Percentiles rank a stretch among this genome's conserved stretches.
These are phyloP conservation scores for Saccharomycopsis sp. DNA, from an alignment of 805 yeast genomes.

Conservation along the genomic window DNA sequence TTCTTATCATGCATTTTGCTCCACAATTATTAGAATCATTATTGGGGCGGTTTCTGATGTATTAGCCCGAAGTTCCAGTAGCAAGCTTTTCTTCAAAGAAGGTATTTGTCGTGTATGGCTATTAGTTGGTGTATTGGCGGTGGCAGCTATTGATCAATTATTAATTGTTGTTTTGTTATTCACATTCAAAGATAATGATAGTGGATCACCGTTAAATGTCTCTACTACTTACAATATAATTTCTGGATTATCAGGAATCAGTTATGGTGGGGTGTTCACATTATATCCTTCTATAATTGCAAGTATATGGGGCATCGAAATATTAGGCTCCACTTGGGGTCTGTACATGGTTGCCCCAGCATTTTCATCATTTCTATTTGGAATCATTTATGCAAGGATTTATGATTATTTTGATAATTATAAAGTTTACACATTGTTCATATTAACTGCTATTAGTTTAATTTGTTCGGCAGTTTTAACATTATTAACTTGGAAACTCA, in stretches of 20 bases:
- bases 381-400: conserved; percentile 59
- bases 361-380: conserved; percentile 62
- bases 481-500: conserved; percentile 11
- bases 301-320: conserved; percentile 78
- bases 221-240: conserved; percentile 22
- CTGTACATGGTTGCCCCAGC: conserved; percentile 86
- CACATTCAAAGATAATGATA: background rate
- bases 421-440: conserved; percentile 7
- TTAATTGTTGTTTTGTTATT: conserved; percentile 13
- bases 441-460: conserved; percentile 11
- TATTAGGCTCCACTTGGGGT: conserved; percentile 92
- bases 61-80: conserved; percentile 28
- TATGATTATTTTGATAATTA: conserved; percentile 41
- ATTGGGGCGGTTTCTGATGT: conserved; percentile 68
- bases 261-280: conserved; percentile 82
- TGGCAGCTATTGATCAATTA: conserved; percentile 34
- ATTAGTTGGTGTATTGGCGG: conserved; percentile 28
- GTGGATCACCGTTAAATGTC: conserved; percentile 19
- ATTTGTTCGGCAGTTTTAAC: conserved; percentile 2
- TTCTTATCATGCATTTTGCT: conserved; percentile 53
- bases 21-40: conserved; percentile 62
- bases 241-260: conserved; percentile 51
- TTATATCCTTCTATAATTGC: conserved; percentile 80
- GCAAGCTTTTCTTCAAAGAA: conserved; percentile 12
- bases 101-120: conserved; percentile 29